Evolutionary conservation across 257 asterid species (phyloP), one percentile per base, ranked within the genome.

Genomic region (Solanum bulbocastanum): DNA sequence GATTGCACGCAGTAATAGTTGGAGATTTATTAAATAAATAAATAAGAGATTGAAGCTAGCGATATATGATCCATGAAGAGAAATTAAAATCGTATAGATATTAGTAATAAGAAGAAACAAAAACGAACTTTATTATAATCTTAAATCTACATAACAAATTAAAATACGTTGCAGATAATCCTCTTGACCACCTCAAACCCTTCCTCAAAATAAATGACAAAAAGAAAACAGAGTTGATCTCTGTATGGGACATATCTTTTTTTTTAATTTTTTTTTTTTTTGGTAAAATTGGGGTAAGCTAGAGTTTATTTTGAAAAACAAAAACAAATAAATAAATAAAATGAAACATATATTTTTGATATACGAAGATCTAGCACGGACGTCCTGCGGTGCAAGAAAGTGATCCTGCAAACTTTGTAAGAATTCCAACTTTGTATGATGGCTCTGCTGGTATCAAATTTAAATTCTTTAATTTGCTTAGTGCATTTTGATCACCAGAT

Each of bases 381-480:
- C 9, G 3, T 83, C 94, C 94, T 20, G 68, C 62, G 27, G 5
- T 75, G 88, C 96, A 93, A 18, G 52, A 36, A 10, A 92, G 87
- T 62, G 88, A 44, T 11, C 96, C 96, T 2, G 96, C 86, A n/a
- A 87, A 92, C 46, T 32, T 82, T 10, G 95, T 91, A 49, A 93
- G 83, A 9, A 88, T 88, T n/a, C 65, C 87, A 1, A 89, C 93
- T 5, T 27, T 69, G 0, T n/a, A 27, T 0, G 86, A 93, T 0
- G 93, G 83, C 1, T 89, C 91, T 2, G 93, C 83, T 56, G 60
- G 22, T 1, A 91, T 56, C 65, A 78, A 22, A 30, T 92, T 93
- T 22, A 69, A 4, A 5, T 91, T 60, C 0, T 87, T 78, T n/a
- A 91, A 91, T 16, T 90, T 90, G 49, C 65, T 86, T 0, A 56